Evolutionary conservation across 2,329 filamentous ascomycete species (phyloP), one percentile per base, ranked within the genome.

Genomic region (Torrubiellomyces zombiae): DNA sequence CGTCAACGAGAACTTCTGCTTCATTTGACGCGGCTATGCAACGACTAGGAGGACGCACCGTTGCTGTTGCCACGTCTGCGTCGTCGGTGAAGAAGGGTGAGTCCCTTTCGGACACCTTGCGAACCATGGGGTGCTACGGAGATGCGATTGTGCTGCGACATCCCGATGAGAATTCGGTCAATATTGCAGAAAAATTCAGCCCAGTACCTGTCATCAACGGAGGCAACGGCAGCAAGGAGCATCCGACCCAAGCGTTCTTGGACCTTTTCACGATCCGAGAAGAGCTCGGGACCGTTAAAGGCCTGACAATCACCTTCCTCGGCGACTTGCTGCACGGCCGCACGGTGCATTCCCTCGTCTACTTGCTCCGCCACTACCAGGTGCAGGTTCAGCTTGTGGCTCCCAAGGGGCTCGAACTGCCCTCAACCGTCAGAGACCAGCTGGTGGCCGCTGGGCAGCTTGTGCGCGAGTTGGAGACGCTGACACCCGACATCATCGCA

Each of bases 21-120:
- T 98, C 89, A 4, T 98, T 98, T 42, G 89, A 98, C 46, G 80
- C 86, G 28, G 89, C 89, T 20, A 98, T 98, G 89, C 91, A 98
- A 62, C 78, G 91, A 26, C 75, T 98, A 5, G 89, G 89, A 38
- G 89, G 89, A 23, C 70, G 82, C 24, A 86, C 78, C 3, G 67
- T 98, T 27, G 64, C 75, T 26, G 75, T 95, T 44, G 63, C 82
- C 20, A 91, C 86, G 3, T 67, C 74, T 5, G 71, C 80, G 38
- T 94, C 86, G 3, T 92, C 81, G 9, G 85, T 85, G 4, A 69
- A 85, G 52, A 98, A 98, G 66, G 89, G 89, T 20, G 89, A 98
- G 59, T 75, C 76, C 4, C 68, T 98, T 11, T 81, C 89, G 45
- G 89, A 98, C 47, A 93, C 83, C 9, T 71, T 98, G 40, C 76